Percentiles rank a stretch among this genome's conserved stretches.
phyloP scores from a whole-genome alignment of 306 rosid species.

The Lathyrus aphaca region DNA sequence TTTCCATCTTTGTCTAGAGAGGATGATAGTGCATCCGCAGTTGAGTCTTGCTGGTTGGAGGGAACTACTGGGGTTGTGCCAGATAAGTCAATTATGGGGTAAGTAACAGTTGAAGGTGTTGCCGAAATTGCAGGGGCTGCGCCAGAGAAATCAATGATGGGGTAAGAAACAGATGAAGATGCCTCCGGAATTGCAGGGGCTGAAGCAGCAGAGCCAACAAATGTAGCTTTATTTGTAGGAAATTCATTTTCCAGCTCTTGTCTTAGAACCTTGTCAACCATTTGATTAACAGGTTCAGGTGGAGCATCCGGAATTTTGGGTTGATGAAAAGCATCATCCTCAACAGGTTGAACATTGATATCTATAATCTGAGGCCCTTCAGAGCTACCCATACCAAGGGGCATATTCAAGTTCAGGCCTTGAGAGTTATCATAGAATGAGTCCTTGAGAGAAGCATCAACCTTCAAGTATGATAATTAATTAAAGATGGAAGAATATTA shows the following conservation, averaged over 20 bases:
- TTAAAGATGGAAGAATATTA: neutral
- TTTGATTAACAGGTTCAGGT: constrained; percentile 43
- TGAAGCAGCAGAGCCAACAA: constrained; percentile 49
- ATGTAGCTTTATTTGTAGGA: constrained; percentile 48
- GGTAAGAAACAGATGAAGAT: constrained; percentile 49
- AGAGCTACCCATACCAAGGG: constrained; percentile 46
- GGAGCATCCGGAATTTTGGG: constrained; percentile 35
- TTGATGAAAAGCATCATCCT: constrained; percentile 42
- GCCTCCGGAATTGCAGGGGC: constrained; percentile 37
- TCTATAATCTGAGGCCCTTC: constrained; percentile 48
- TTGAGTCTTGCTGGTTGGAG: constrained; percentile 31
- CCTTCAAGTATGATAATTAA: constrained; percentile 51
- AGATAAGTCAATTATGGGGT: constrained; percentile 53
- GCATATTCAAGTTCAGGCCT: constrained; percentile 65
- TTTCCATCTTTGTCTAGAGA: constrained; percentile 39
- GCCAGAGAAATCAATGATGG: constrained; percentile 49
- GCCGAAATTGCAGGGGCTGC: constrained; percentile 38
- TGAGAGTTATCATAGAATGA: constrained; percentile 50
- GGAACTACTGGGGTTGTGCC: constrained; percentile 35
- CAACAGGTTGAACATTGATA: constrained; percentile 49
- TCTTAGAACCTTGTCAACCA: constrained; percentile 37
- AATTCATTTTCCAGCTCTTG: constrained; percentile 44
- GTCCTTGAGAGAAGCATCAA: constrained; percentile 61
- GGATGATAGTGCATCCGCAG: constrained; percentile 38
- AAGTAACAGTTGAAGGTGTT: constrained; percentile 42